phyloP scores from a whole-genome alignment of 768 basidiomycete genomes.

The Lentinula detonsa region DNA sequence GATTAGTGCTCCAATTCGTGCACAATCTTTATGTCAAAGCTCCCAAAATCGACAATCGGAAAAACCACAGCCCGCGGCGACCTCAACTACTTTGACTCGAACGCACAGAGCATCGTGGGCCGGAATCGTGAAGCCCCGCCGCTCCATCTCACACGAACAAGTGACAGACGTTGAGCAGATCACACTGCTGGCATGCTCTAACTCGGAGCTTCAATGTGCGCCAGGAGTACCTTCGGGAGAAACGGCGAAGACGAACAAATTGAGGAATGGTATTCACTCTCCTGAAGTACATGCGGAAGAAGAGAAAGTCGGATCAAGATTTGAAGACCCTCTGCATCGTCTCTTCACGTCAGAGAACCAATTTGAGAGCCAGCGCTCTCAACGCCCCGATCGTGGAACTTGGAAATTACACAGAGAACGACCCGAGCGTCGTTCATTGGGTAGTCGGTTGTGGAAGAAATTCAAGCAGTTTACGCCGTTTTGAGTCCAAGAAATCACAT shows the following conservation, averaged over 20 bases:
- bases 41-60: neutral
- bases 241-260: neutral
- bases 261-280: neutral
- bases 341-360: neutral
- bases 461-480: neutral
- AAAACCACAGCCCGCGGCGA: no score
- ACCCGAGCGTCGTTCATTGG: neutral
- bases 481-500: neutral
- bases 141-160: neutral
- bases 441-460: neutral
- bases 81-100: neutral
- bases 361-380: no score
- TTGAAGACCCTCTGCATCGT: neutral
- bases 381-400: neutral
- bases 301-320: neutral
- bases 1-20: neutral
- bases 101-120: neutral
- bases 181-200: neutral
- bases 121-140: neutral
- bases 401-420: neutral
- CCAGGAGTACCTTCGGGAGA: neutral
- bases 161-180: neutral
- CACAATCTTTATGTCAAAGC: neutral
- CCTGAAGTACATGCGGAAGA: neutral
- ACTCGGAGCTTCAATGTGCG: neutral